Conservation (phyloP, 345 rosid genomes). For the Citropsis articulata region DNA sequence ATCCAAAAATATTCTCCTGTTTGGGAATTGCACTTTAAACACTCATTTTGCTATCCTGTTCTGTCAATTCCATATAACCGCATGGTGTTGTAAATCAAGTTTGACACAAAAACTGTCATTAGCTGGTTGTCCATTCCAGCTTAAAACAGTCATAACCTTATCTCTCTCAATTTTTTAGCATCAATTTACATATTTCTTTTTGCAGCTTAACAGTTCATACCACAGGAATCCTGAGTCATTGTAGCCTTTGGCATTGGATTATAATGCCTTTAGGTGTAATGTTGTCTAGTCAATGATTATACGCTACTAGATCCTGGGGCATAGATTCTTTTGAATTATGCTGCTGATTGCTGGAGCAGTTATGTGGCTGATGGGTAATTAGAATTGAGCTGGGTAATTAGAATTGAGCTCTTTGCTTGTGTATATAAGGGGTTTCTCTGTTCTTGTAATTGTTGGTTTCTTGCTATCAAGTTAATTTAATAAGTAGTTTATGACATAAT, state of each 20-base stretch:
- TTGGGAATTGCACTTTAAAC: not conserved
- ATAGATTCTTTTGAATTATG: not conserved
- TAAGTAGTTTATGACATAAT: not conserved
- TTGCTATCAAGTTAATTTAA: not conserved
- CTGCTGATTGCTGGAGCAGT: not conserved
- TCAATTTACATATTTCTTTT: not conserved
- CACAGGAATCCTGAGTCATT: not conserved
- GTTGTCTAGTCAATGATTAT: conserved; percentile 5
- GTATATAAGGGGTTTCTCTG: not conserved
- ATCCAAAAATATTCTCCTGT: not conserved
- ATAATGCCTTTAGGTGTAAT: conserved; percentile 1
- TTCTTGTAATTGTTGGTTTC: not conserved
- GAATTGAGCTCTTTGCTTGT: not conserved
- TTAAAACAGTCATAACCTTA: not conserved
- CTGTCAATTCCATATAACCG: not conserved
- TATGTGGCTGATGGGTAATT: not conserved
- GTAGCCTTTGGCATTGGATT: not conserved
- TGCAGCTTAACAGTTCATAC: not conserved
- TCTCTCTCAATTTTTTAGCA: not conserved
- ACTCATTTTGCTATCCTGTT: not conserved
- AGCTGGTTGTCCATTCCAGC: not conserved
- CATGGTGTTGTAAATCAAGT: not conserved
- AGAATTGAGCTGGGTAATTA: not conserved
- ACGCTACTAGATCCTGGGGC: not conserved
- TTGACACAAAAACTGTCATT: not conserved